Evolutionary conservation across 257 asterid species (phyloP).

Genomic region (Schizonepeta tenuifolia): DNA sequence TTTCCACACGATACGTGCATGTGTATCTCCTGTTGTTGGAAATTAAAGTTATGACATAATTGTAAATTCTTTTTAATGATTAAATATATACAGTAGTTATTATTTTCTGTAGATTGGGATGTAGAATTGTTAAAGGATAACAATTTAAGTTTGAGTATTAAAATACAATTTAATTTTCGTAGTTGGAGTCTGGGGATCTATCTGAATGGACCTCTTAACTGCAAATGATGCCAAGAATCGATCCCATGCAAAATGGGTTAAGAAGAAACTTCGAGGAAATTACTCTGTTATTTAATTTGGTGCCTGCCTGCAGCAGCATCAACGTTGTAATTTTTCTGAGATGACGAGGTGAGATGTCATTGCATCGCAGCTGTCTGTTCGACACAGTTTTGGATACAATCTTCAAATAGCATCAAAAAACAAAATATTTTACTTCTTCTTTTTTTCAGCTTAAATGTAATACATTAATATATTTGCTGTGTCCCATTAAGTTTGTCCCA

Average conservation of each 20-base stretch:
- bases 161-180: too few relatives aligned
- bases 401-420: slow-evolving; percentile 20
- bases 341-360: background rate
- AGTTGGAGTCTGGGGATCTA: background rate
- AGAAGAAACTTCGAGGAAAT: slow-evolving; percentile 42
- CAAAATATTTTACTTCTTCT: background rate
- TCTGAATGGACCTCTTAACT: slow-evolving; percentile 10
- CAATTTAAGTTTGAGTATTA: too few relatives aligned
- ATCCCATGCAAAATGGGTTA: background rate
- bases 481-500: too few relatives aligned
- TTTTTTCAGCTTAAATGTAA: background rate
- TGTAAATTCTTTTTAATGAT: too few relatives aligned
- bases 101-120: too few relatives aligned
- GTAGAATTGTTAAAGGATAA: too few relatives aligned
- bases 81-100: too few relatives aligned
- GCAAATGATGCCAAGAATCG: background rate
- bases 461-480: too few relatives aligned
- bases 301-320: slow-evolving; percentile 9
- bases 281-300: background rate
- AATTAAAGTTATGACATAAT: too few relatives aligned
- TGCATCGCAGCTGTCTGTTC: background rate
- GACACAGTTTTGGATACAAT: slow-evolving; percentile 3
- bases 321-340: slow-evolving; percentile 1
- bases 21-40: too few relatives aligned
- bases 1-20: too few relatives aligned